A percentile compares a stretch with the other conserved stretches of the same genome.
Conservation (phyloP, 2,329 filamentous ascomycete genomes). For the Phialophora macrospora region DNA sequence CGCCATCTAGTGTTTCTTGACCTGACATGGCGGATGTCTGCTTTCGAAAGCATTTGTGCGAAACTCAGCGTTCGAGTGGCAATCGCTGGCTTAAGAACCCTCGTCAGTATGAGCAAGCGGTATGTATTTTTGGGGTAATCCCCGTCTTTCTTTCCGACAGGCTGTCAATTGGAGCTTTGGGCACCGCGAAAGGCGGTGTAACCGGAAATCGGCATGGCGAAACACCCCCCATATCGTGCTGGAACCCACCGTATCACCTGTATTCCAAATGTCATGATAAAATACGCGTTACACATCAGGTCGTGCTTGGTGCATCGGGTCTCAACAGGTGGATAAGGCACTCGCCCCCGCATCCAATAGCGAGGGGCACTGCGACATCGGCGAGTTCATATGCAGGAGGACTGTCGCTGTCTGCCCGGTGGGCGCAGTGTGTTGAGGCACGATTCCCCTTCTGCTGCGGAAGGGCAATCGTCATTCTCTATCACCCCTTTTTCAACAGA, state of each 20-base stretch:
- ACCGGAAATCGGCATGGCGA: not conserved
- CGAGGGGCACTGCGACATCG: not conserved
- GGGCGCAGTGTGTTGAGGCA: not conserved
- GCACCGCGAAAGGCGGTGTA: not conserved
- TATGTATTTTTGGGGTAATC: constrained; percentile 18
- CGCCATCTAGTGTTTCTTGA: constrained; percentile 23
- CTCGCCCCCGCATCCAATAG: constrained; percentile 1
- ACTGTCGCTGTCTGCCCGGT: not conserved
- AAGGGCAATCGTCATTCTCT: not conserved
- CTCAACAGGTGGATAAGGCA: not conserved
- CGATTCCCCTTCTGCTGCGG: not conserved
- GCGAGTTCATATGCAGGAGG: not conserved
- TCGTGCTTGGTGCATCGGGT: constrained; percentile 17
- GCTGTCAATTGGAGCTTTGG: not conserved
- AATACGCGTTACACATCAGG: constrained; percentile 5
- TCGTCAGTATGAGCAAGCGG: constrained; percentile 2
- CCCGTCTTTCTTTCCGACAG: no score
- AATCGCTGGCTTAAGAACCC: not conserved
- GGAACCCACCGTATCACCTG: not conserved
- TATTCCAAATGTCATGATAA: constrained; percentile 19
- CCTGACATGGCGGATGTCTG: constrained; percentile 26
- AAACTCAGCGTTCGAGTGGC: not conserved
- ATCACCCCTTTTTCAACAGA: not conserved
- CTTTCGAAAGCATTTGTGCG: constrained; percentile 4
- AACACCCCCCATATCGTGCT: no score